Evolutionary conservation across 768 basidiomycete species (phyloP), one percentile per base, ranked within the genome.

Genomic region (Symmetrospora coprosmae): DNA sequence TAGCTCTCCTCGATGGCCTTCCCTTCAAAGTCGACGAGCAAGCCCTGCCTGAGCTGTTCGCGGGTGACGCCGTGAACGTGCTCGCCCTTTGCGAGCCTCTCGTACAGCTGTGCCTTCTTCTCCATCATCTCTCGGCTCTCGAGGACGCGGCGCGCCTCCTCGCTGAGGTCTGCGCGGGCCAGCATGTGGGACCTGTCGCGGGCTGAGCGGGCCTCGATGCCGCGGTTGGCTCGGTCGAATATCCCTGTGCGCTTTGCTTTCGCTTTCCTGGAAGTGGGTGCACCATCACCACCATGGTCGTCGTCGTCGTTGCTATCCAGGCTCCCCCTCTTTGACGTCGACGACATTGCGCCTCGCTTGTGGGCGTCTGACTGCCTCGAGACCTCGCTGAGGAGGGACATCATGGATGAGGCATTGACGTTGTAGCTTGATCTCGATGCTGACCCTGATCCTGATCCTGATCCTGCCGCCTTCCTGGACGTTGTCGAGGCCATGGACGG

Each of bases 11-110:
- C 51, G 23, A 47, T 37, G 9, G 38, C 33, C 55, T 66, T 66
- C 30, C 56, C 50, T 39, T 69, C 68, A 38, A 67, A 69, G 59
- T 69, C 68, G 49, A 69, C 66, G 13, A 67, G 56, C 13, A 69
- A 63, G 3, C 53, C 52, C 17, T 53, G 63, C n/a, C 63, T 66
- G 17, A 60, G 33, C 39, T 69, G 66, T 13, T 52, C 66, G 19
- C 64, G 62, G 16, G 45, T 63, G 31, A 69, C 37, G 1, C 65
- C 66, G 4, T 55, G 59, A 1, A 63, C 40, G 50, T 31, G 43
- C 41, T 67, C 65, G 14, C 68, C 68, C 21, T 63, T 60, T 19
- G 66, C 52, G 25, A 69, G 66, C 60, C 65, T 66, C 39, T 69
- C 66, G 38, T 69, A 69, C 23, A 69, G 50, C 33, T 45, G 43